Percentiles rank a stretch among this genome's conserved stretches.
Conservation (phyloP, 2,329 filamentous ascomycete genomes). For the Aspergillus caelatus region DNA sequence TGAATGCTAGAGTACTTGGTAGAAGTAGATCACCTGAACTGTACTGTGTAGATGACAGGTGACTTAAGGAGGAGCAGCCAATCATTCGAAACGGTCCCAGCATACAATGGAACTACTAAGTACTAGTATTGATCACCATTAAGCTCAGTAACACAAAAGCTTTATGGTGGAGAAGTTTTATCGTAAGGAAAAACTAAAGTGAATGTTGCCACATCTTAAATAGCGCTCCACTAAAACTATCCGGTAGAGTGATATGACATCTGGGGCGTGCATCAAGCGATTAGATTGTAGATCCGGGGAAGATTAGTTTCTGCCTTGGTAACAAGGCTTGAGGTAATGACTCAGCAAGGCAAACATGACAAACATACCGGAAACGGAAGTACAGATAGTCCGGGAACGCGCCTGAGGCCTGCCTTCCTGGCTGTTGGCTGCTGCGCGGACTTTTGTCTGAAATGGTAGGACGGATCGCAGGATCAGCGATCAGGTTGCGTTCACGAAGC, state of each 20-base stretch:
- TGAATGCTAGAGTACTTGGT: not conserved
- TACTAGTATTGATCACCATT: not conserved
- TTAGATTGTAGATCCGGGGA: not conserved
- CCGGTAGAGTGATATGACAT: not conserved
- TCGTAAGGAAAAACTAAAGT: not conserved
- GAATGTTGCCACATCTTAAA: not conserved
- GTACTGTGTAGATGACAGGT: not conserved
- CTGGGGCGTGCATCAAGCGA: not conserved
- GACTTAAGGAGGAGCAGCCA: not conserved
- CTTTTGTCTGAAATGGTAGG: constrained; percentile 26
- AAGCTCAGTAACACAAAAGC: not conserved
- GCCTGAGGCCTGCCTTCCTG: constrained; percentile 23
- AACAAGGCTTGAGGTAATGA: not conserved
- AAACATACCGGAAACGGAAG: constrained; percentile 12
- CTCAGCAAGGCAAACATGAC: constrained; percentile 9
- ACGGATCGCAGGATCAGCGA: constrained; percentile 25
- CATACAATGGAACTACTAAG: not conserved
- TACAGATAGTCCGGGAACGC: constrained; percentile 22
- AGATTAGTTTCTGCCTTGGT: not conserved
- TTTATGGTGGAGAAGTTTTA: not conserved
- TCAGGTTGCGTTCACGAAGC: constrained; percentile 18
- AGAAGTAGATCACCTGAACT: not conserved
- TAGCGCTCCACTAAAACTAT: not conserved
- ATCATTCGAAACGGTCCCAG: not conserved
- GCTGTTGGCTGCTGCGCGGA: constrained; percentile 19